Conservation (phyloP, 2,329 filamentous ascomycete genomes). For the Colletotrichum sp. region DNA sequence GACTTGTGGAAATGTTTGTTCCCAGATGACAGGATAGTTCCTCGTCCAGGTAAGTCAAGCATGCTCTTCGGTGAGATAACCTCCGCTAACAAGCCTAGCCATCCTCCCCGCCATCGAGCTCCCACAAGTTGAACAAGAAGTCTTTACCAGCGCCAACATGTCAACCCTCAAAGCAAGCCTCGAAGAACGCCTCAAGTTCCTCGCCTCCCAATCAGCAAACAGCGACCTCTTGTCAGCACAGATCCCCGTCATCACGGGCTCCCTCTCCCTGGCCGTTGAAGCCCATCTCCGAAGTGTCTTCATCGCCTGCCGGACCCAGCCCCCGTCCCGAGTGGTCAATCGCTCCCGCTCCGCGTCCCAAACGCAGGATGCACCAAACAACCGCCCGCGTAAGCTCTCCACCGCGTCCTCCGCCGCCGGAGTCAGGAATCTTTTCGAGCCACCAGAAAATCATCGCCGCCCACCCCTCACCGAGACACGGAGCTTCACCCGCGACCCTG, state of each 20-base stretch:
- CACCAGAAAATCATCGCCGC: background rate
- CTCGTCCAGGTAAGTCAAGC: constrained; percentile 2
- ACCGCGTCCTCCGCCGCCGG: background rate
- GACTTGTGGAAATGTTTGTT: constrained; percentile 12
- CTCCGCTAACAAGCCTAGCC: background rate
- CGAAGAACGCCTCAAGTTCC: constrained; percentile 11
- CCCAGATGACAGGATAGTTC: background rate
- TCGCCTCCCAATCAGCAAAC: constrained; percentile 4
- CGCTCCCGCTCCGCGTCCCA: background rate
- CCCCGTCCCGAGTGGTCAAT: background rate
- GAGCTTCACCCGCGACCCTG: background rate
- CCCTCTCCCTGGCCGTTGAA: constrained; percentile 1
- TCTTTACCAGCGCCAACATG: constrained; percentile 15
- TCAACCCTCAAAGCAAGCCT: constrained; percentile 6
- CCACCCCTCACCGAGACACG: background rate
- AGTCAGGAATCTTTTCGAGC: background rate
- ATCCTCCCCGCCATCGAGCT: constrained; percentile 10
- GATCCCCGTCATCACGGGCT: constrained; percentile 15
- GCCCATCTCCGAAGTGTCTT: constrained; percentile 16
- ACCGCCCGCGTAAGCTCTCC: background rate
- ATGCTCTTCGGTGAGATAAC: fast-evolving
- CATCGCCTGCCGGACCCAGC: constrained; percentile 3
- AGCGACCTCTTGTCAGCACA: constrained; percentile 3
- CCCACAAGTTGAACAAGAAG: constrained; percentile 13
- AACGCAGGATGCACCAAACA: background rate